Evolutionary conservation across 331 rosid species (phyloP).

Genomic region (Acacia concinna): DNA sequence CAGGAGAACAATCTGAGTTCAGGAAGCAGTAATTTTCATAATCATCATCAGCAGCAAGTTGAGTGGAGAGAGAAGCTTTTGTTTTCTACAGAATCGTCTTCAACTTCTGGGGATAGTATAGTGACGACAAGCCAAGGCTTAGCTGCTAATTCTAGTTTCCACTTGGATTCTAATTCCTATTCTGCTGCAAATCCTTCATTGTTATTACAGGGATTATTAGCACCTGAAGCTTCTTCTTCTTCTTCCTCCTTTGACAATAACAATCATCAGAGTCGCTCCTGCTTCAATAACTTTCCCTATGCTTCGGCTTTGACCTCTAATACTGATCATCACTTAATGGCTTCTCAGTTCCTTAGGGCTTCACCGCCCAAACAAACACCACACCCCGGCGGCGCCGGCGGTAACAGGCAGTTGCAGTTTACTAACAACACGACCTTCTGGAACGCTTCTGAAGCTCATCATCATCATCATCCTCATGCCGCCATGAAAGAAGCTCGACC

Average conservation of each 20-base stretch:
- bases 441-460: constrained; percentile 66
- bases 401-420: constrained; percentile 59
- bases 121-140: constrained; percentile 62
- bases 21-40: constrained; percentile 31
- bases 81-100: constrained; percentile 48
- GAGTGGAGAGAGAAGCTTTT: constrained; percentile 75
- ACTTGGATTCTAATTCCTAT: constrained; percentile 47
- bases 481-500: constrained; percentile 62
- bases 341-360: constrained; percentile 62
- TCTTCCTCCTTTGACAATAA: constrained; percentile 41
- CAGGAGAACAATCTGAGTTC: constrained; percentile 66
- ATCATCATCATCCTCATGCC: constrained; percentile 2
- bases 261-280: neutral
- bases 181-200: constrained; percentile 45
- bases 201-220: constrained; percentile 74
- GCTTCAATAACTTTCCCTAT: constrained; percentile 44
- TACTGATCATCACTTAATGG: constrained; percentile 35
- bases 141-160: constrained; percentile 41
- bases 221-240: constrained; percentile 30
- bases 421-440: constrained; percentile 74
- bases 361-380: constrained; percentile 47
- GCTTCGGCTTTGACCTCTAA: constrained; percentile 17
- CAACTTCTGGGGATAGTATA: constrained; percentile 69
- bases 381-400: constrained; percentile 2
- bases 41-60: constrained; percentile 27